Base-by-base conservation (phyloP, 192 early-diverging fungal species). In the Umbelopsis ramanniana region DNA sequence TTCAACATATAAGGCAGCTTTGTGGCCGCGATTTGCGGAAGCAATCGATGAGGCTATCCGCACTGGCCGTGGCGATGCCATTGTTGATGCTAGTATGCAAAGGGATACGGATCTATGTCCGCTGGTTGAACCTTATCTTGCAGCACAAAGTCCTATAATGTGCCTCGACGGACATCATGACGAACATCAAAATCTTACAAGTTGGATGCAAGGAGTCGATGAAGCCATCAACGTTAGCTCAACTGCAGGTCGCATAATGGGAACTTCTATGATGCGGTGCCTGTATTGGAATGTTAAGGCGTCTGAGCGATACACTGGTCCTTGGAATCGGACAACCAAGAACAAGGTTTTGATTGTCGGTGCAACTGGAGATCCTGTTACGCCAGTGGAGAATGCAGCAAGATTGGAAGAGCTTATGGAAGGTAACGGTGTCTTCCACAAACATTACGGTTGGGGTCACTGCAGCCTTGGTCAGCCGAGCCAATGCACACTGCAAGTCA, bases 331-430 rank as follows among this genome's bases (percentile, higher is more conserved):
- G 11, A 77, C 21, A 22, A 67, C 73, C 11, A 80, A 76, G 35
- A 79, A 75, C 40, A 54, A 43, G 40, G 40, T 71, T 17, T 23
- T 85, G 19, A n/a, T 85, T 19, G 43, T 85, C 37, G 79, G 81
- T n/a, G 79, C 74, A 69, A 81, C 76, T 1, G 76, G 68, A 23
- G 81, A 85, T 69, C 83, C 83, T 15, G 81, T 82, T 29, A 82
- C 83, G 21, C 83, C 83, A 9, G 55, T 80, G 26, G 69, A 48
- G n/a, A 52, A 45, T 35, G 78, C 81, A 14, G 19, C 9, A 47
- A 15, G 67, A n/a, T 35, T 57, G 24, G 12, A 68, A 12, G 11
- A 35, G 9, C 19, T 81, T 15, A 57, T 77, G 67, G 70, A 75
- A 10, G 71, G 67, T 3, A 76, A 80, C 67, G 80, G 76, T 5